Percentiles rank a stretch among this genome's conserved stretches.
These are phyloP conservation scores for Calonectria pseudoturangicola DNA, from an alignment of 2,329 filamentous ascomycete species.

Conservation along the genomic window DNA sequence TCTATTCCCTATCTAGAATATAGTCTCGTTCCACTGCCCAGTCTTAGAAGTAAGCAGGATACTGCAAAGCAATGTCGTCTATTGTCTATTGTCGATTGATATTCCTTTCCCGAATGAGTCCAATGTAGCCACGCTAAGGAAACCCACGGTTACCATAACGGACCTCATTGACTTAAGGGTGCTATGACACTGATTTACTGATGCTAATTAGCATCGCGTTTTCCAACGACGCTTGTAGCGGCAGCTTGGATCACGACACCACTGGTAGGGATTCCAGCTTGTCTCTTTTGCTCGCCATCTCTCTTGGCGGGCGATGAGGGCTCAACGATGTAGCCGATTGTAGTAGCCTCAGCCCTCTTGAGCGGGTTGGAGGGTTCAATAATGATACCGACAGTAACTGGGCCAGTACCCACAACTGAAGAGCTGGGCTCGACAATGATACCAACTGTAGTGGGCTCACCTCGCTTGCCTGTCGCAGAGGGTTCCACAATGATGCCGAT, in stretches of 20 bases:
- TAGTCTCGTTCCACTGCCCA: neutral
- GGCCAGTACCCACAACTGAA: neutral
- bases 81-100: neutral
- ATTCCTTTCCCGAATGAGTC: neutral
- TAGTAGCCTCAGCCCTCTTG: constrained; percentile 8
- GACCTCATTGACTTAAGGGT: neutral
- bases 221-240: neutral
- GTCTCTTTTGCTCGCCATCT: neutral
- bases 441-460: neutral
- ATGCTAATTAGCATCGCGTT: neutral
- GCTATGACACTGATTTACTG: too few species aligned
- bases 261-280: neutral
- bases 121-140: neutral
- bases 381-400: constrained; percentile 1
- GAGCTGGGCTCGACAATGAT: constrained; percentile 11
- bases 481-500: constrained; percentile 12
- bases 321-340: constrained; percentile 6
- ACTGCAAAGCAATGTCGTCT: neutral
- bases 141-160: neutral
- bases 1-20: neutral
- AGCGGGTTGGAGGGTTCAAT: constrained; percentile 20
- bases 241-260: neutral
- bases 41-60: neutral
- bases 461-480: neutral
- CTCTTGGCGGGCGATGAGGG: neutral